Base-by-base conservation (phyloP, 2,329 filamentous ascomycete genomes). In the Cercospora nicotianae region DNA sequence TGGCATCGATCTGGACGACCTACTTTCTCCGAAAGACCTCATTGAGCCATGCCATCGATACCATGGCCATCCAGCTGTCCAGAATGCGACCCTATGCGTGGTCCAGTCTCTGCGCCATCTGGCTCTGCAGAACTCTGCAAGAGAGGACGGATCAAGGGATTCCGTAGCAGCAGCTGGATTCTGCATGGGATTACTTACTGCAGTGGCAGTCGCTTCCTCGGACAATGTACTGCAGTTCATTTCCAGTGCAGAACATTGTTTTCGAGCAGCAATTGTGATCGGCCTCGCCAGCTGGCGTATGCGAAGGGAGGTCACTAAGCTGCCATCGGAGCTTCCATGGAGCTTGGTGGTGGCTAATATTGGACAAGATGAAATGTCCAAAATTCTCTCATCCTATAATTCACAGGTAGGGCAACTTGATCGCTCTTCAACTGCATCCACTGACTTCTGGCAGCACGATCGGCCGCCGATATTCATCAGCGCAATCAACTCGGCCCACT, bases 181-280 rank as follows among this genome's bases (percentile, higher is more conserved):
- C 51, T 67, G 65, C 39, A 42, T 42, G 26, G 65, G 65, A 23
- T 36, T 67, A n/a, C 60, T 67, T 20, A 55, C 65, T 42, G 65
- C 65, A 33, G 65, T 64, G 31, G 65, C 65, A 16, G 60, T 33
- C 18, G 65, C 65, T 12, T 63, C 60, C 23, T 31, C 65, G 16
- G 33, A 12, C 12, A 45, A 59, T 13, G 7, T 23, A 16, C 23
- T 64, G 18, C 48, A 67, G 28, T 67, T 48, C 30, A 20, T 64
- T 16, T 12, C 53, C 23, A 61, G 36, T 18, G 65, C 65, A 31
- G 45, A 63, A 31, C 20, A 67, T 48, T 67, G 65, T 33, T 67
- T 67, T 39, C 65, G 65, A 12, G 58, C 55, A 23, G 65, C 65
- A 13, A 23, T 67, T 13, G 16, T 67, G 18, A 36, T 67, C 55